A percentile compares a stretch with the other conserved stretches of the same genome.
These are phyloP conservation scores for Trametopsis cervina DNA, from an alignment of 768 basidiomycete genomes.

Conservation along the genomic window DNA sequence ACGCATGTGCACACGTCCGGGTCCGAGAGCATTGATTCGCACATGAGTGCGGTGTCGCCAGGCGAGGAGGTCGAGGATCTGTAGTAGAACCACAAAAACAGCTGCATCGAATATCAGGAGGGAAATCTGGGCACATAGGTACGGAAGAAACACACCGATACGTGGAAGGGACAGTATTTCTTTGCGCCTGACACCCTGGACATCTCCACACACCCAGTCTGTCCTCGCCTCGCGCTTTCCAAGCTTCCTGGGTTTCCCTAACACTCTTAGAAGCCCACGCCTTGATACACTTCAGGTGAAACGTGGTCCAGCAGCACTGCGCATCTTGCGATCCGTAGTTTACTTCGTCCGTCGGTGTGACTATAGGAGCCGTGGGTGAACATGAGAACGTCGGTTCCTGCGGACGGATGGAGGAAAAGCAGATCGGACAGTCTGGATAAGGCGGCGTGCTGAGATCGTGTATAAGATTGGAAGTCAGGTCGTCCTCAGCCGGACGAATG, in stretches of 20 bases:
- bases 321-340: conserved; percentile 15
- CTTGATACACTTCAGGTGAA: conserved; percentile 85
- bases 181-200: conserved; percentile 83
- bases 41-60: conserved; percentile 74
- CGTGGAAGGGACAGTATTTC: conserved; percentile 54
- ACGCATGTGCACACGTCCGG: conserved; percentile 71
- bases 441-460: conserved; percentile 61
- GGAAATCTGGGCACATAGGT: too few species aligned
- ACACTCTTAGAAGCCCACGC: conserved; percentile 85
- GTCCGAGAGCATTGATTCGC: conserved; percentile 58
- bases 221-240: conserved; percentile 62
- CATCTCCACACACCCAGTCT: conserved; percentile 83
- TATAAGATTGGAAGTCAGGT: conserved; percentile 70
- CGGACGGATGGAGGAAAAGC: conserved; percentile 75
- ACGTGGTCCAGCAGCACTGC: conserved; percentile 84
- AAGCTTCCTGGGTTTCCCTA: conserved; percentile 66
- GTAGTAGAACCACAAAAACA: conserved; percentile 78
- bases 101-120: conserved; percentile 39
- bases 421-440: conserved; percentile 76
- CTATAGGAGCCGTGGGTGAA: conserved; percentile 49
- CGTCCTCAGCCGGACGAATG: conserved; percentile 33
- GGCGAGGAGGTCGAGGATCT: conserved; percentile 65
- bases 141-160: conserved; percentile 70
- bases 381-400: conserved; percentile 86
- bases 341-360: conserved; percentile 18